A percentile compares a stretch with the other conserved stretches of the same genome.
phyloP scores from a whole-genome alignment of 202 grass and related monocot species.

The Musa balbisiana region DNA sequence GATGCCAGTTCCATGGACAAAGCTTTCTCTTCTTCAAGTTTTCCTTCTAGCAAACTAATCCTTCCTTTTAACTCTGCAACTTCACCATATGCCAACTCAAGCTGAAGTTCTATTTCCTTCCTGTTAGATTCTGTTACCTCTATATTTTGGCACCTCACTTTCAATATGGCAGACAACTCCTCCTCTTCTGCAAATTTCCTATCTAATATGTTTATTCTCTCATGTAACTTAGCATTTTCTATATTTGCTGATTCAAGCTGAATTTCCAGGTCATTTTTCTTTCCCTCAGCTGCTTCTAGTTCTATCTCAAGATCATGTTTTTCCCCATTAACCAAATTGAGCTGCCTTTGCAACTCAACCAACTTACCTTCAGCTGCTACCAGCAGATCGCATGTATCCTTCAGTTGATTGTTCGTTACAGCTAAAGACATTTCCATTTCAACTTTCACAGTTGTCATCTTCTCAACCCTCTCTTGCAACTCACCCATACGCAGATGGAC shows the following conservation, averaged over 20 bases:
- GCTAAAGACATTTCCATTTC: constrained; percentile 30
- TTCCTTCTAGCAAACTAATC: background rate
- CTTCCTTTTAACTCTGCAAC: background rate
- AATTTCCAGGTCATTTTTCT: constrained; percentile 37
- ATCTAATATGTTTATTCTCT: constrained; percentile 40
- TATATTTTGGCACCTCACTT: constrained; percentile 22
- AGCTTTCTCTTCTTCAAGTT: constrained; percentile 5
- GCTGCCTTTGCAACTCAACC: constrained; percentile 47
- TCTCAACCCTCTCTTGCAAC: constrained; percentile 38
- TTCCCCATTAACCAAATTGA: constrained; percentile 57
- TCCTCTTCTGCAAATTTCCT: constrained; percentile 42
- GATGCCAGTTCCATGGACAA: constrained; percentile 7
- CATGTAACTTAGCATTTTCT: constrained; percentile 34
- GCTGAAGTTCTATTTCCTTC: background rate
- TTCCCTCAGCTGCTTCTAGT: constrained; percentile 32
- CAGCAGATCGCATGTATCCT: constrained; percentile 30
- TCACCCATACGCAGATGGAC: constrained; percentile 23
- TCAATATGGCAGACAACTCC: constrained; percentile 38
- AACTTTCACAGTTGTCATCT: constrained; percentile 32
- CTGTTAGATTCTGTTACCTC: constrained; percentile 11
- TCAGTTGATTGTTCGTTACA: constrained; percentile 41
- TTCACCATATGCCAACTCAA: background rate
- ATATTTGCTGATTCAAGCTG: constrained; percentile 38
- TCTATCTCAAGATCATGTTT: constrained; percentile 40
- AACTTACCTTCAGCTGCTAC: constrained; percentile 52